Evolutionary conservation across 192 early-diverging fungal species (phyloP).

Genomic region (Dimargaris cristalligena): DNA sequence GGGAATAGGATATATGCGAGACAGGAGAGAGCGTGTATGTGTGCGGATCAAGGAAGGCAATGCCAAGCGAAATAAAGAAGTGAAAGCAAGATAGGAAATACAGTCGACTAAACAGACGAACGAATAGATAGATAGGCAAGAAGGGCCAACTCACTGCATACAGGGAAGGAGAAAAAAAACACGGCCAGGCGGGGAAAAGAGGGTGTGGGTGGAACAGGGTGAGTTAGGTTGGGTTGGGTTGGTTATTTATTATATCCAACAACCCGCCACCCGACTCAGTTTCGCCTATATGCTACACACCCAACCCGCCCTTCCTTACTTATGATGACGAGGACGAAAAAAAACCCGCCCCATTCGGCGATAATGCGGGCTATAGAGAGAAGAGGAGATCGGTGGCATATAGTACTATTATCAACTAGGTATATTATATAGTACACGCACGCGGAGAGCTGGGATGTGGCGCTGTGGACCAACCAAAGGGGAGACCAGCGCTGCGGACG

Average conservation of each 20-base stretch:
- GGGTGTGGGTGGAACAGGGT: too few species aligned
- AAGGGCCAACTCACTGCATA: conserved; percentile 2
- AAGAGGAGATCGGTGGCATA: too few species aligned
- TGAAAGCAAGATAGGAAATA: conserved; percentile 1
- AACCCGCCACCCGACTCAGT: not conserved
- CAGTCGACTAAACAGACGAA: not conserved
- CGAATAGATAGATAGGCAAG: not conserved
- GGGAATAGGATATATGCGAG: not conserved
- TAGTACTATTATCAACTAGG: too few species aligned
- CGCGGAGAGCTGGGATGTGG: too few species aligned
- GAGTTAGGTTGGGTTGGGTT: too few species aligned
- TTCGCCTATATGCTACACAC: conserved; percentile 2
- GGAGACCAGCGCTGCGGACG: too few species aligned
- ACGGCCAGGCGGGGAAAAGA: too few species aligned
- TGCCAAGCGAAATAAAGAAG: conserved; percentile 6
- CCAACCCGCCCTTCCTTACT: not conserved
- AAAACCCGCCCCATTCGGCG: not conserved
- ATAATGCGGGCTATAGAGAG: too few species aligned
- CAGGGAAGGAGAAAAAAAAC: not conserved
- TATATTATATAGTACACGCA: too few species aligned
- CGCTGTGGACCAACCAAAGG: too few species aligned
- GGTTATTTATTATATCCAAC: conserved; percentile 12
- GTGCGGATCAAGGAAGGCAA: conserved; percentile 9
- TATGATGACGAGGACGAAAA: not conserved
- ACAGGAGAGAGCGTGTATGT: not conserved